A percentile compares a stretch with the other conserved stretches of the same genome.
Evolutionary conservation across 2,329 filamentous ascomycete genomes (phyloP).

Genomic region (Microascus cirrosus): DNA sequence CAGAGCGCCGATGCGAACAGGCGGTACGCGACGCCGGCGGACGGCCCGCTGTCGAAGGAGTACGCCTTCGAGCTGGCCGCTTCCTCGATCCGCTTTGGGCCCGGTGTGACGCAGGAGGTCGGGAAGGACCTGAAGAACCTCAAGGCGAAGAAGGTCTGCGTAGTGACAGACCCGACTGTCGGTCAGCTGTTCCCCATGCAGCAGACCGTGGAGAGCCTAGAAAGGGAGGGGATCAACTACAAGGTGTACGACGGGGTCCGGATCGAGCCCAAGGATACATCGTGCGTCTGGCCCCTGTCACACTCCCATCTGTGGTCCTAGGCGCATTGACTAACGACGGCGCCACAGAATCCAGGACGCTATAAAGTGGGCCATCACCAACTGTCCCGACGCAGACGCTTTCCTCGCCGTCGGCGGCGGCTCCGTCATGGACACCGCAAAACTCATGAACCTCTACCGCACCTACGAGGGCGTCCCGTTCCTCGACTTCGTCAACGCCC

Average conservation of each 20-base stretch:
- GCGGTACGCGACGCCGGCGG: slow-evolving; percentile 61
- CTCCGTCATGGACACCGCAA: slow-evolving; percentile 95
- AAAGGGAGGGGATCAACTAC: slow-evolving; percentile 67
- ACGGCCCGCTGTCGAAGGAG: slow-evolving; percentile 48
- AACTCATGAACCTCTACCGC: slow-evolving; percentile 95
- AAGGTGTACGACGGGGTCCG: slow-evolving; percentile 70
- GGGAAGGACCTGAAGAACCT: slow-evolving; percentile 97
- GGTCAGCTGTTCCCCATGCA: slow-evolving; percentile 78
- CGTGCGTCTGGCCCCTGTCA: slow-evolving; percentile 38
- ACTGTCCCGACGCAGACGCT: slow-evolving; percentile 53
- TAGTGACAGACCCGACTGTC: slow-evolving; percentile 83
- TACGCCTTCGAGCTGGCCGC: slow-evolving; percentile 99
- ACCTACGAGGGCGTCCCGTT: slow-evolving; percentile 88
- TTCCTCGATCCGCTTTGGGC: slow-evolving; percentile 86
- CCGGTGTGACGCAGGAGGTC: slow-evolving; percentile 87
- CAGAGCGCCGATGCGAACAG: slow-evolving; percentile 26
- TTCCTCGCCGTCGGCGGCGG: slow-evolving; percentile 89
- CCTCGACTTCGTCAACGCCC: slow-evolving; percentile 94
- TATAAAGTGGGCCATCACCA: slow-evolving; percentile 79
- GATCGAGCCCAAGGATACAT: slow-evolving; percentile 90
- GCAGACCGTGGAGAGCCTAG: slow-evolving; percentile 73
- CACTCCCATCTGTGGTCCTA: neutral
- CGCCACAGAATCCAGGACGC: slow-evolving; percentile 65
- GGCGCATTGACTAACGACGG: slow-evolving; percentile 3
- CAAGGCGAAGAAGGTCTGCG: slow-evolving; percentile 74